These are phyloP conservation scores for Aspergillus transmontanensis DNA, from an alignment of 2,329 filamentous ascomycete species.

Conservation along the genomic window DNA sequence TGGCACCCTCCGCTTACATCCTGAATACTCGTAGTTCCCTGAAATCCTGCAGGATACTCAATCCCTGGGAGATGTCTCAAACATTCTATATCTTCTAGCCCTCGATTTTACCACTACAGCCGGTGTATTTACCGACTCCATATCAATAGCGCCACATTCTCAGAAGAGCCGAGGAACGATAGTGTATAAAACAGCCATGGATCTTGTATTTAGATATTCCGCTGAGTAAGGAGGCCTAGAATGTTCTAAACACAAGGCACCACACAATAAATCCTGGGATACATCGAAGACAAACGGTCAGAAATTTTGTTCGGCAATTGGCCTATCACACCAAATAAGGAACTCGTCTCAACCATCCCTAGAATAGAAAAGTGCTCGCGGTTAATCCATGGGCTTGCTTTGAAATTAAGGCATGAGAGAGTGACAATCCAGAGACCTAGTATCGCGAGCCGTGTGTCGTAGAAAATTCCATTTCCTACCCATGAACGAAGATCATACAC, in stretches of 20 bases:
- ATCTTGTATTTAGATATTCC: not conserved
- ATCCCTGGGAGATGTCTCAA: not conserved
- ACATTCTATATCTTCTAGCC: not conserved
- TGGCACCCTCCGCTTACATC: not conserved
- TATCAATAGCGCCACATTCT: not conserved
- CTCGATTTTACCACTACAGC: not conserved
- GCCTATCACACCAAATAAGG: not conserved
- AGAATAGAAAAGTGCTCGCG: not conserved
- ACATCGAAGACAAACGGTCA: no score
- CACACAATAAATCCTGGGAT: not conserved
- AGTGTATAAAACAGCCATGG: not conserved
- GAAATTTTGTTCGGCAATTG: not conserved
- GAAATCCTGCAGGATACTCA: not conserved
- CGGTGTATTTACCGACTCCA: not conserved
- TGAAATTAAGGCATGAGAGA: not conserved
- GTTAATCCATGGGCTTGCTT: not conserved
- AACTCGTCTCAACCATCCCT: not conserved
- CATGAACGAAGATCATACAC: not conserved
- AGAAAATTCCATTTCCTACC: not conserved
- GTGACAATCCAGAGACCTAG: not conserved
- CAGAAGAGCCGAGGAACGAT: not conserved
- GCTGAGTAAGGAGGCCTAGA: not conserved
- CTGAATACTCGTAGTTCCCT: not conserved
- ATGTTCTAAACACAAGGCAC: not conserved
- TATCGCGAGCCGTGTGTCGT: not conserved